Evolutionary conservation across 257 asterid genomes (phyloP), one percentile per base, ranked within the genome.

Genomic region (Nicotiana undulata): DNA sequence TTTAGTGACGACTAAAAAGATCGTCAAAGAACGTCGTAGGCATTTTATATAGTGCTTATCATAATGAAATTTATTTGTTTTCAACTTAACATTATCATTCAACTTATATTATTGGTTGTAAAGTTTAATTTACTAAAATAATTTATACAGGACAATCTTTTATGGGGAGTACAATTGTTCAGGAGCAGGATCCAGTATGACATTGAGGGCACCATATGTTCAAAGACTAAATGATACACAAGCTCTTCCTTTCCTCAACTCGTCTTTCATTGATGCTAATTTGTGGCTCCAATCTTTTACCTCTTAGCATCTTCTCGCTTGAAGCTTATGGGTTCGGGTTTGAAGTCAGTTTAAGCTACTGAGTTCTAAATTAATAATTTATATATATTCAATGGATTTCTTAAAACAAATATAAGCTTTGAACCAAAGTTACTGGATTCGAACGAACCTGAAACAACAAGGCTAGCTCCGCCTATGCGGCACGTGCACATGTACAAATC

Each of bases 121-220:
- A 44, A 22, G 46, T 20, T 32, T 76, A 31, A 18, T 37, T 34
- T 4, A 63, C 55, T 49, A 20, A 9, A 63, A 34, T 70, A 37
- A 26, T 60, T 22, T 0, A 32, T 32, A 29, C 85, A 93, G 98
- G 95, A 92, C 90, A 22, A 52, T 93, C 17, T 93, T 91, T 80
- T 95, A 93, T 70, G 99, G 94, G 61, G 99, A 95, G 86, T 95
- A 95, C 82, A 93, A 92, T 64, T 93, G 98, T 79, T 76, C 86
- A 0, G 98, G 98, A 0, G 84, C 85, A 3, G 99, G 99, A 86
- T 95, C 98, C 0, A 90, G 84, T 77, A 88, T 86, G 7, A 18
- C 90, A 15, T 6, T 80, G 44, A 91, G 99, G 76, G 95, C 76
- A 12, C 70, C 93, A 24, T 95, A 89, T 28, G 95, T 81, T 10